A percentile compares a stretch with the other conserved stretches of the same genome.
phyloP scores from a whole-genome alignment of 495 filamentous ascomycete genomes.

The Alectoria sarmentosa region DNA sequence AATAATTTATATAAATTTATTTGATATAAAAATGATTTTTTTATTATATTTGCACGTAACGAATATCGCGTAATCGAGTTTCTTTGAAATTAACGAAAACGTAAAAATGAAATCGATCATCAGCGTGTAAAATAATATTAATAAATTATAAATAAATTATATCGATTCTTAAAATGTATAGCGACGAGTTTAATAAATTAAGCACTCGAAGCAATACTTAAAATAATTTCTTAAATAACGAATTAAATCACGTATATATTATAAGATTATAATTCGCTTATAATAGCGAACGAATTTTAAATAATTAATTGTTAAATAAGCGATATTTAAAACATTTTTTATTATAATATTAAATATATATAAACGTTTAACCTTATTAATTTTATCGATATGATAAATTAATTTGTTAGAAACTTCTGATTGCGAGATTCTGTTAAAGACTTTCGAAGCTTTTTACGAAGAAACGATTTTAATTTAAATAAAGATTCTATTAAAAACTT shows the following conservation, averaged over 20 bases:
- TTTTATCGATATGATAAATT: neutral
- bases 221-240: neutral
- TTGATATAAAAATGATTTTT: neutral
- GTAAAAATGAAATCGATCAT: neutral
- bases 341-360: neutral
- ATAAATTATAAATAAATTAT: neutral
- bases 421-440: too few relatives aligned
- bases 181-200: too few relatives aligned
- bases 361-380: neutral
- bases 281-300: neutral
- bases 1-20: neutral
- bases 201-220: neutral
- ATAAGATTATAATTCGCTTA: too few relatives aligned
- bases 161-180: neutral
- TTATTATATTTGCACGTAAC: conserved; percentile 3
- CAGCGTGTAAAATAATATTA: conserved; percentile 6
- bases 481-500: too few relatives aligned
- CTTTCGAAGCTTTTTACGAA: too few relatives aligned
- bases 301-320: neutral
- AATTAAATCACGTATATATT: too few relatives aligned
- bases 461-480: too few relatives aligned
- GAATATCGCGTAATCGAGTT: neutral
- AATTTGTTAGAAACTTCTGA: too few relatives aligned
- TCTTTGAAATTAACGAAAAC: neutral
- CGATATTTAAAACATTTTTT: neutral